phyloP scores from a whole-genome alignment of 2,329 filamentous ascomycete genomes.

The Purpureocillium takamizusanense region DNA sequence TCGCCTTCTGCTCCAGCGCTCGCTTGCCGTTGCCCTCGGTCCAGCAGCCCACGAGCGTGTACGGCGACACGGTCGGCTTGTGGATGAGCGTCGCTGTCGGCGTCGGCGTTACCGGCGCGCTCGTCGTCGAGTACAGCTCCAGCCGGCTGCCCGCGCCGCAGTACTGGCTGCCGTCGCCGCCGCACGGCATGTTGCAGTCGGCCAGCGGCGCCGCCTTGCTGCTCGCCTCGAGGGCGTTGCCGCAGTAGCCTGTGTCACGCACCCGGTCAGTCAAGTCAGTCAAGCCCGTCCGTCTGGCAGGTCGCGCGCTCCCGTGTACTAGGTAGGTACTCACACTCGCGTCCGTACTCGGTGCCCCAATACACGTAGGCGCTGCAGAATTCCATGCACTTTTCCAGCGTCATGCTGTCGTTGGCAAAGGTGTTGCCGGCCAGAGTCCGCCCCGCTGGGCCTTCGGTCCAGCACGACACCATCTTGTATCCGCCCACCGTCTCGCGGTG shows the following conservation, averaged over 20 bases:
- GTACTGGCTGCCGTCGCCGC: slow-evolving; percentile 29
- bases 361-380: slow-evolving; percentile 38
- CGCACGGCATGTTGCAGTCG: slow-evolving; percentile 30
- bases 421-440: slow-evolving; percentile 33
- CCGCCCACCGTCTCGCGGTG: slow-evolving; percentile 31
- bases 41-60: slow-evolving; percentile 30
- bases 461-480: slow-evolving; percentile 37
- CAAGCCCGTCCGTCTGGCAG: too few relatives aligned
- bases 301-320: too few relatives aligned
- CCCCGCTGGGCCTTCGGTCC: slow-evolving; percentile 32
- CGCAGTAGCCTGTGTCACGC: slow-evolving; percentile 33
- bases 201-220: slow-evolving; percentile 17
- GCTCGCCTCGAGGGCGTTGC: slow-evolving; percentile 26
- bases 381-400: slow-evolving; percentile 34
- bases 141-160: slow-evolving; percentile 34
- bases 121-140: slow-evolving; percentile 33
- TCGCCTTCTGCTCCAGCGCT: slow-evolving; percentile 20
- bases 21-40: slow-evolving; percentile 25
- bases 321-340: slow-evolving; percentile 31
- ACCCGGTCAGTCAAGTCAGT: too few relatives aligned
- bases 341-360: slow-evolving; percentile 42
- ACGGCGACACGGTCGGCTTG: slow-evolving; percentile 14
- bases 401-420: slow-evolving; percentile 39
- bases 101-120: slow-evolving; percentile 18
- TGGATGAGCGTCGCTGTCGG: slow-evolving; percentile 15